Evolutionary conservation across 179 eudicot species (phyloP).

Genomic region (Corrigiola litoralis): DNA sequence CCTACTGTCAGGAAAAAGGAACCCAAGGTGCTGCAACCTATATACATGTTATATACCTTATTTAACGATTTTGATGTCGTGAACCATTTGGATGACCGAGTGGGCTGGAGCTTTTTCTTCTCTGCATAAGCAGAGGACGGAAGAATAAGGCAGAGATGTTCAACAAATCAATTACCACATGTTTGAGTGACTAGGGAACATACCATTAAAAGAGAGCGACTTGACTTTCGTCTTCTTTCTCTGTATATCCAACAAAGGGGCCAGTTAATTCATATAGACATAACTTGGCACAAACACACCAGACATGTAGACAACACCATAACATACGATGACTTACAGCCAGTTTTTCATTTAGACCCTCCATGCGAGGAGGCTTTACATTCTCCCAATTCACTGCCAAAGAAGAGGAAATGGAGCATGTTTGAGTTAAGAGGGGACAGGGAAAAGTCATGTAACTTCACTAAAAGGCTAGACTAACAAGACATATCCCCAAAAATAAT

Average conservation of each 20-base stretch:
- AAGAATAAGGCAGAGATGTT: constrained; percentile 2
- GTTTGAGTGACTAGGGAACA: constrained; percentile 9
- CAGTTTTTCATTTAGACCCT: constrained; percentile 52
- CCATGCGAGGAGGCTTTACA: constrained; percentile 58
- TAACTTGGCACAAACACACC: neutral
- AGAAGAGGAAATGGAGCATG: neutral
- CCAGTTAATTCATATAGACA: neutral
- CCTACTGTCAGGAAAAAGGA: too few relatives aligned
- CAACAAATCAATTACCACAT: neutral
- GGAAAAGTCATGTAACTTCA: neutral
- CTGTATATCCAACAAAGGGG: constrained; percentile 26
- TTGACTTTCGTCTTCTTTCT: constrained; percentile 27
- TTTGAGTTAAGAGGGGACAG: neutral
- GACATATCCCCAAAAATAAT: neutral
- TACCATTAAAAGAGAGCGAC: constrained; percentile 44
- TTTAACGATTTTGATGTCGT: constrained; percentile 39
- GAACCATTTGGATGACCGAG: constrained; percentile 35
- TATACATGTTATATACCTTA: constrained; percentile 32
- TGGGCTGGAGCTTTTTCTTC: constrained; percentile 25
- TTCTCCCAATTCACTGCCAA: constrained; percentile 43
- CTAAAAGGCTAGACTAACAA: neutral
- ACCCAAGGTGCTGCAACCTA: neutral
- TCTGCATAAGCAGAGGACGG: constrained; percentile 29
- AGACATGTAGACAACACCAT: neutral
- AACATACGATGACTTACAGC: constrained; percentile 39